phyloP scores from a whole-genome alignment of 495 filamentous ascomycete species.

The Penicillium steckii region DNA sequence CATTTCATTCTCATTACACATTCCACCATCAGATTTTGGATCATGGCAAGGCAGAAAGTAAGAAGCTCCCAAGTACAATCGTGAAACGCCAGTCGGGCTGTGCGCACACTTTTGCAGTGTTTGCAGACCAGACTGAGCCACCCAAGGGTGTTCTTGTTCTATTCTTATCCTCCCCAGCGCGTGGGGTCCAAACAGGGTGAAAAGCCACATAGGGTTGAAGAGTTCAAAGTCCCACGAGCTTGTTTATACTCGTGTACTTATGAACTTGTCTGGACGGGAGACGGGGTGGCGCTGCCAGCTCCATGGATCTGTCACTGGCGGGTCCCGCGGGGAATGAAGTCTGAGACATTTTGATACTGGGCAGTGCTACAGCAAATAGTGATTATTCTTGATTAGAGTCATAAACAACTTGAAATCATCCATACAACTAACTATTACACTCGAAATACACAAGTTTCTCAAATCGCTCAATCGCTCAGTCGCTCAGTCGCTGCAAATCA shows the following conservation, averaged over 20 bases:
- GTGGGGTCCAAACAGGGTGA: not conserved
- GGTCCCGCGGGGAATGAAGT: not conserved
- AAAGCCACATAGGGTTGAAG: slow-evolving; percentile 17
- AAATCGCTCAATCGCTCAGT: not conserved
- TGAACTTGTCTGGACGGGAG: not conserved
- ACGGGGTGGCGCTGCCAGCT: slow-evolving; percentile 1
- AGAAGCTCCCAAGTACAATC: too few relatives aligned
- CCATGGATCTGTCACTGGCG: not conserved
- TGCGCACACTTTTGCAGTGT: not conserved
- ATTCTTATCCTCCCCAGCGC: slow-evolving; percentile 6
- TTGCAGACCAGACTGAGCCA: not conserved
- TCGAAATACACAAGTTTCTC: not conserved
- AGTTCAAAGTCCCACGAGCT: not conserved
- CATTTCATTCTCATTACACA: too few relatives aligned
- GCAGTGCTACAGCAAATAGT: not conserved
- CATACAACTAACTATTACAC: too few relatives aligned
- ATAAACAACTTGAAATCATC: too few relatives aligned
- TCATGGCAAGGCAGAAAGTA: not conserved
- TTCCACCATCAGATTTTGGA: too few relatives aligned
- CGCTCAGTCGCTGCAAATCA: slow-evolving; percentile 1
- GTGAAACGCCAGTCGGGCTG: not conserved
- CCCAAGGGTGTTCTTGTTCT: not conserved
- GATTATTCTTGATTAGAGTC: too few relatives aligned
- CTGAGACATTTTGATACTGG: not conserved
- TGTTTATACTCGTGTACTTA: slow-evolving; percentile 2